Conservation (phyloP, 306 rosid species). For the Fragaria nilgerrensis region DNA sequence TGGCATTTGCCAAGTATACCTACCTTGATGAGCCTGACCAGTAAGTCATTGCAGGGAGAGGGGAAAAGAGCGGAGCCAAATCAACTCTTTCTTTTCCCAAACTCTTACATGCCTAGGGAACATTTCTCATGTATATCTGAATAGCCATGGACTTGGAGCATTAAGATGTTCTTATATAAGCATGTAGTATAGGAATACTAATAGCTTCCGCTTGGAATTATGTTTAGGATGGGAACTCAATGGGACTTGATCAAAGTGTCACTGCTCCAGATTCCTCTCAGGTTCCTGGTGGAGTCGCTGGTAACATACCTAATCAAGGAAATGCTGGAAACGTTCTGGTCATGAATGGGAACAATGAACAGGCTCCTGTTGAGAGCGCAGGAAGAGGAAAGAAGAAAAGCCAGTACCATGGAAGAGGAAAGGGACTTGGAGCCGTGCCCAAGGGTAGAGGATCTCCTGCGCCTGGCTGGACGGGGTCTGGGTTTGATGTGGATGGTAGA, state of each 20-base stretch:
- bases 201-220: constrained; percentile 26
- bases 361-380: constrained; percentile 50
- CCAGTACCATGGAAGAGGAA: constrained; percentile 73
- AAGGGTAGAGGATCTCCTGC: constrained; percentile 67
- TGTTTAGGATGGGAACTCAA: constrained; percentile 54
- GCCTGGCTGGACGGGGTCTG: constrained; percentile 92
- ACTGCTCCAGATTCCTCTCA: constrained; percentile 40
- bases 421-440: constrained; percentile 76
- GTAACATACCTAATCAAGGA: constrained; percentile 40
- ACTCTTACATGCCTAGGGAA: background rate
- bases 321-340: constrained; percentile 36
- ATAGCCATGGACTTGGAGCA: background rate
- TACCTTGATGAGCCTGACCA: background rate
- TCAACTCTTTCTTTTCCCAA: background rate
- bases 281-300: constrained; percentile 32
- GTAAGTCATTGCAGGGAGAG: background rate
- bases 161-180: background rate
- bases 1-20: background rate
- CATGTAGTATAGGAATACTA: background rate
- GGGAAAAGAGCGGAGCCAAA: background rate
- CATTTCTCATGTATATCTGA: background rate
- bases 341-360: constrained; percentile 46
- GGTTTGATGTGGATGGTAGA: constrained; percentile 83
- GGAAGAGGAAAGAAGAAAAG: constrained; percentile 70
- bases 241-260: constrained; percentile 38